Evolutionary conservation across 1,284 basidiomycete genomes (phyloP), one percentile per base, ranked within the genome.

Genomic region (Cutaneotrichosporon cyanovorans): DNA sequence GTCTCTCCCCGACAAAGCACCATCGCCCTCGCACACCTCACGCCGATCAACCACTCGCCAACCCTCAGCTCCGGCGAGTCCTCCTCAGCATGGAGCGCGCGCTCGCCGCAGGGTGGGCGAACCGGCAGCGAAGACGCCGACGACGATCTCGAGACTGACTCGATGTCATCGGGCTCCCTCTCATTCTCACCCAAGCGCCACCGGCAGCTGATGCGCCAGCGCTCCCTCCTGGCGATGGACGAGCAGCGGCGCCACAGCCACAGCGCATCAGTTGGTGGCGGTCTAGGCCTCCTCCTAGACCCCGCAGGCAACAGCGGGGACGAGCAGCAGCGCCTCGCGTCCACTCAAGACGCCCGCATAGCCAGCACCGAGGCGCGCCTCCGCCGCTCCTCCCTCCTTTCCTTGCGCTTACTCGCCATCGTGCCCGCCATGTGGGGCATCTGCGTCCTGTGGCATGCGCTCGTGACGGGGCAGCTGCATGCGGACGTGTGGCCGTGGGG

Each of bases 401-500:
- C 48, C 5, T 48, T 68, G 28, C 51, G 68, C 8, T 40, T 65
- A 3, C 48, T 70, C n/a, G 65, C 66, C 1, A 45, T 70, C 37
- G 54, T 68, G 3, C 68, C 68, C 2, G 55, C 62, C 9, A 22
- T 63, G 11, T 68, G 65, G 66, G 66, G 66, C 5, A 62, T 59
- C 18, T 43, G 50, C 2, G 65, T 68, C 12, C 51, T 68, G 15
- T 5, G 51, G 11, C 47, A 61, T 40, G 66, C 61, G 15, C 41
- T 66, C 12, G 34, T 59, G 10, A 58, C 53, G 0, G 66, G 62
- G 11, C 57, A 59, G 15, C 37, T 67, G 18, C 62, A 58, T 57
- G 45, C 58, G 11, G 62, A 66, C 35, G 57, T 64, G 7, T 70
- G 66, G 61, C 68, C 68, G 10, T 70, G 64, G 60, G 68, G 68